Percentiles rank a stretch among this genome's conserved stretches.
phyloP scores from a whole-genome alignment of 2,329 filamentous ascomycete genomes.

The Penicillium thymicola region DNA sequence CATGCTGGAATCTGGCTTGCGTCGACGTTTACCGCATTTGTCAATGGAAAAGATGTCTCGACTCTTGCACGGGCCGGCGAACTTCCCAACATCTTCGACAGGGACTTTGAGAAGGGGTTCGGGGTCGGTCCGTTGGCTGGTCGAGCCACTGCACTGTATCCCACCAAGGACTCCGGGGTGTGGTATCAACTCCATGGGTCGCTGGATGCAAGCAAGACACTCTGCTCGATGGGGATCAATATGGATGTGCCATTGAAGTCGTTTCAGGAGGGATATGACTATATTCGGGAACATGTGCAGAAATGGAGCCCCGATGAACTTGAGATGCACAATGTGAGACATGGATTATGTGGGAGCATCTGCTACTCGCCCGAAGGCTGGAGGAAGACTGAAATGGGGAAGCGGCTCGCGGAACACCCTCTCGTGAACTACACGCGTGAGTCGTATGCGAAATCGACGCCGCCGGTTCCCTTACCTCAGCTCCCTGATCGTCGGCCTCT shows the following conservation, averaged over 20 bases:
- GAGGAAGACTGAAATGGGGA: slow-evolving; percentile 45
- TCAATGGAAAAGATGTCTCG: slow-evolving; percentile 38
- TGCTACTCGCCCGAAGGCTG: slow-evolving; percentile 47
- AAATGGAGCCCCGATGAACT: slow-evolving; percentile 43
- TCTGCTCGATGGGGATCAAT: slow-evolving; percentile 48
- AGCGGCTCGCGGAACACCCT: slow-evolving; percentile 41
- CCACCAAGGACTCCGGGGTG: slow-evolving; percentile 44
- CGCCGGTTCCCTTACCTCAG: slow-evolving; percentile 27
- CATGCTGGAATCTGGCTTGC: slow-evolving; percentile 48
- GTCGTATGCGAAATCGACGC: slow-evolving; percentile 34
- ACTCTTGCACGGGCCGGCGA: slow-evolving; percentile 29
- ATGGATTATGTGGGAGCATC: slow-evolving; percentile 46
- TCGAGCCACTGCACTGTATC: slow-evolving; percentile 48
- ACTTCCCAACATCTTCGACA: slow-evolving; percentile 27
- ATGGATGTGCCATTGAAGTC: slow-evolving; percentile 18
- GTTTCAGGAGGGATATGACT: slow-evolving; percentile 18
- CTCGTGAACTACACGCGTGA: slow-evolving; percentile 42
- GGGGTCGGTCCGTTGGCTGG: slow-evolving; percentile 34
- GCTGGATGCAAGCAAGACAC: slow-evolving; percentile 43
- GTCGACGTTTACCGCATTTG: slow-evolving; percentile 37
- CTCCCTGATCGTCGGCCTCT: slow-evolving; percentile 26
- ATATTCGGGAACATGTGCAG: slow-evolving; percentile 29
- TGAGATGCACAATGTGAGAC: slow-evolving; percentile 41
- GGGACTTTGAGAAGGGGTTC: slow-evolving; percentile 43
- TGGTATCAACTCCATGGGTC: slow-evolving; percentile 55